Evolutionary conservation across 2,329 filamentous ascomycete species (phyloP), one percentile per base, ranked within the genome.

Genomic region (Simplicillium aogashimaense): DNA sequence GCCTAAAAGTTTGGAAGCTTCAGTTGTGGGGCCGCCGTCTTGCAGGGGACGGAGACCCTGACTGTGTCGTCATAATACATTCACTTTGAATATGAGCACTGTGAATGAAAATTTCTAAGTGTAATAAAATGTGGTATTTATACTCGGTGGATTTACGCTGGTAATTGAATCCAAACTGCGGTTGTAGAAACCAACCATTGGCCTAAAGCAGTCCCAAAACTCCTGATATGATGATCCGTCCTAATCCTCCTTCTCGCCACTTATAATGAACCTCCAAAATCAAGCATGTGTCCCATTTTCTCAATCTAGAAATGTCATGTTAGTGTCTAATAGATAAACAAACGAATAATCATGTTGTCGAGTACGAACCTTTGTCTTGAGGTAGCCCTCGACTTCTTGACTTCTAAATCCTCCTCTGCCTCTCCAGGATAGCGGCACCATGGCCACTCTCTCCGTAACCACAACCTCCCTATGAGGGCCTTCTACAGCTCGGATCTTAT

Each of bases 361-460:
- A 6, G 20, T 9, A 25, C 20, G 20, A 25, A 90, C 87, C 81
- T 98, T 98, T 3, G 92, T 95, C 59, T 83, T 86, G 47, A 98
- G 66, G 67, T 98, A 98, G 7, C 86, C 88, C 52, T 95, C 87
- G 36, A 97, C 85, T 64, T 98, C 92, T 40, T 81, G 75, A 53
- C 90, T 90, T 45, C 78, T 76, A 46, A 97, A 86, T 0, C 92
- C 92, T 32, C 81, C 81, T 50, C 80, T 77, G 2, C 85, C 86
- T 56, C 85, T 85, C 92, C 92, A 98, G 9, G 87, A 89, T 45
- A 97, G 59, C 3, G 92, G 92, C 43, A 98, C 81, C 92, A 98
- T 98, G 2, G 89, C 82, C 11, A 98, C 89, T 35, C 92, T 69
- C 63, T 97, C 90, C 49, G 75, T 85, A 2, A 98, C 92, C 8